A percentile compares a stretch with the other conserved stretches of the same genome.
Conservation (phyloP, 2,329 filamentous ascomycete genomes). For the Dactylellina drechsleri region DNA sequence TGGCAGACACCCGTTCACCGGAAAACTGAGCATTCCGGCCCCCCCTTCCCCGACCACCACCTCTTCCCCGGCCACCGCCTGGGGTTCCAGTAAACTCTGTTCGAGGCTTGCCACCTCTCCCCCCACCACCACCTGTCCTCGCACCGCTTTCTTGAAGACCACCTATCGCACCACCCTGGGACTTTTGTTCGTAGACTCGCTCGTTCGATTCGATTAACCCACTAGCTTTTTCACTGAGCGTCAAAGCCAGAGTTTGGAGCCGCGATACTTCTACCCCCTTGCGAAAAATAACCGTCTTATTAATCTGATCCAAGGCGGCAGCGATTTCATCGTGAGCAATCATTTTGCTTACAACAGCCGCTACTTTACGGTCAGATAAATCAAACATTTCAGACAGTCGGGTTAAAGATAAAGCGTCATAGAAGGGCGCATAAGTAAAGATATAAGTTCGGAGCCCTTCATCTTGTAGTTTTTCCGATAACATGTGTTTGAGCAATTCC, state of each 20-base stretch:
- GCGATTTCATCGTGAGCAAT: constrained; percentile 98
- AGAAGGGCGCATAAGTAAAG: constrained; percentile 99
- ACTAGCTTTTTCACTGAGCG: constrained; percentile 94
- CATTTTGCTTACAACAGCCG: constrained; percentile 98
- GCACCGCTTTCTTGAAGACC: constrained; percentile 86
- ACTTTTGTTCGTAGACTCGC: constrained; percentile 94
- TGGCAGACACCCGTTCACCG: constrained; percentile 32
- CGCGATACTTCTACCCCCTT: constrained; percentile 98
- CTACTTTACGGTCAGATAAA: constrained; percentile 86
- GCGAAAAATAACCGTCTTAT: constrained; percentile 96
- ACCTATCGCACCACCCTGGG: constrained; percentile 92
- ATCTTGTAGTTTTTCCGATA: constrained; percentile 97
- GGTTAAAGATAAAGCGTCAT: constrained; percentile 89
- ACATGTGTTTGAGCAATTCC: constrained; percentile 95
- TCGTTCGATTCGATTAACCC: constrained; percentile 96
- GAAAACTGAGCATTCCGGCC: constrained; percentile 58
- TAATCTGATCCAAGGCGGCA: constrained; percentile 96
- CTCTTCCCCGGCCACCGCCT: constrained; percentile 70
- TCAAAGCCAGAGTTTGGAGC: constrained; percentile 92
- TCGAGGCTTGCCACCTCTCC: constrained; percentile 72
- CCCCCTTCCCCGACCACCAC: constrained; percentile 60
- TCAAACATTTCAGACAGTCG: constrained; percentile 96
- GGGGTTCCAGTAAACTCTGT: constrained; percentile 61
- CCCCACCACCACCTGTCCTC: constrained; percentile 74
- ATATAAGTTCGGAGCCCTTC: constrained; percentile 98